A percentile compares a stretch with the other conserved stretches of the same genome.
Conservation (phyloP, 129 eudicot species). For the Flaveria bidentis region DNA sequence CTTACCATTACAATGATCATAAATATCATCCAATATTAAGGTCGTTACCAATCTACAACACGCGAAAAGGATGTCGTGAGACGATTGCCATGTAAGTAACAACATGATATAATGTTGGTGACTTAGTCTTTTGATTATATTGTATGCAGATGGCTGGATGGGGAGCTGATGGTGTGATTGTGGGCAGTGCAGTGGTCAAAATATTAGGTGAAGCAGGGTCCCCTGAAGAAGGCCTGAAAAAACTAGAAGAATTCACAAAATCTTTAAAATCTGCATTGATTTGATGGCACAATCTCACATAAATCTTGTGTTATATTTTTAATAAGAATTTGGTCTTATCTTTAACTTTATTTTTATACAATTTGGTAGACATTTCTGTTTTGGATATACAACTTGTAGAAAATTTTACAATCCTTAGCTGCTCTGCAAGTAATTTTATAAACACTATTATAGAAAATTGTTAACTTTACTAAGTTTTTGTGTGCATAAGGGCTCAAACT, state of each 20-base stretch:
- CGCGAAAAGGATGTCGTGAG: background rate
- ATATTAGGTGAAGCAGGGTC: constrained; percentile 84
- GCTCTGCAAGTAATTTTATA: background rate
- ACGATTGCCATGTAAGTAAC: background rate
- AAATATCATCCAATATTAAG: background rate
- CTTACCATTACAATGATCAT: background rate
- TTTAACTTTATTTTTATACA: background rate
- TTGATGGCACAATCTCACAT: constrained; percentile 25
- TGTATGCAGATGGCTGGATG: constrained; percentile 72
- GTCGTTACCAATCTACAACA: background rate
- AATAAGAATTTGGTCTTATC: background rate
- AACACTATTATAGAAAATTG: too few species aligned
- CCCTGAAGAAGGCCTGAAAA: constrained; percentile 79
- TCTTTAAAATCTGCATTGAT: constrained; percentile 67
- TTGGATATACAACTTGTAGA: background rate
- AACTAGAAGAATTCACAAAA: constrained; percentile 55
- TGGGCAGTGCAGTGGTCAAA: constrained; percentile 92
- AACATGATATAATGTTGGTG: background rate
- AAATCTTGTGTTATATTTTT: constrained; percentile 1
- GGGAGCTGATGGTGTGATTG: constrained; percentile 99
- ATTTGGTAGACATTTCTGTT: constrained; percentile 4
- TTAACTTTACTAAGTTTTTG: too few species aligned
- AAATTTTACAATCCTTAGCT: background rate
- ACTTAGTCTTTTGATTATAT: background rate
- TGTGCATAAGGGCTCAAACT: too few species aligned